Evolutionary conservation across 495 filamentous ascomycete genomes (phyloP).

Genomic region (Lepidopterella palustris): DNA sequence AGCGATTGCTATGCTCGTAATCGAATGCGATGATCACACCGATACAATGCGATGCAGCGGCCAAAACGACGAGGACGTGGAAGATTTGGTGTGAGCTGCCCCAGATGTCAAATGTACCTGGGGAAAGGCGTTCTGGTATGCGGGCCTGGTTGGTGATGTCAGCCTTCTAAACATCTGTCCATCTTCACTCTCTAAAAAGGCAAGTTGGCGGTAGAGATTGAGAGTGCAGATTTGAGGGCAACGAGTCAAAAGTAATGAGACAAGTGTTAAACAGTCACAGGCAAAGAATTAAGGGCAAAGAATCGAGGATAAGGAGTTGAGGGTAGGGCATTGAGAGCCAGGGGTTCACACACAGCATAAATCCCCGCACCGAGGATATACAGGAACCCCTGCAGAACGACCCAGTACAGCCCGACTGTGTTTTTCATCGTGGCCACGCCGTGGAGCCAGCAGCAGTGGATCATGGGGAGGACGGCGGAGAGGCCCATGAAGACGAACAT

Average conservation of each 20-base stretch:
- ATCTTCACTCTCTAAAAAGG: too few relatives aligned
- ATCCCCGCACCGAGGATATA: slow-evolving; percentile 83
- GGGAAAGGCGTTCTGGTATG: slow-evolving; percentile 56
- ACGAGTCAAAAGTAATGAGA: too few relatives aligned
- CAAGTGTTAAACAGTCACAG: too few relatives aligned
- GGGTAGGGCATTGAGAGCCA: background rate
- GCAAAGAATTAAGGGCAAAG: background rate
- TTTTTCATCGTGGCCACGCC: slow-evolving; percentile 51
- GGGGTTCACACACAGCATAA: slow-evolving; percentile 55
- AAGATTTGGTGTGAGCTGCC: slow-evolving; percentile 78
- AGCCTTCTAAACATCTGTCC: background rate
- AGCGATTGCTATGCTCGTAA: slow-evolving; percentile 27
- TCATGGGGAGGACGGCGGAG: slow-evolving; percentile 71
- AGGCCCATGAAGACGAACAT: slow-evolving; percentile 91
- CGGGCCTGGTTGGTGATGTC: slow-evolving; percentile 20
- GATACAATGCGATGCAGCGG: slow-evolving; percentile 57
- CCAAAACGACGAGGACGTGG: slow-evolving; percentile 63
- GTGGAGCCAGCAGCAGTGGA: slow-evolving; percentile 64
- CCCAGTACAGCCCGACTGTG: slow-evolving; percentile 76
- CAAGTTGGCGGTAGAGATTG: too few relatives aligned
- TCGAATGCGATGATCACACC: slow-evolving; percentile 50
- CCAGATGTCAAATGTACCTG: slow-evolving; percentile 66
- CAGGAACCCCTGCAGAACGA: slow-evolving; percentile 69
- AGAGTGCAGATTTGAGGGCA: too few relatives aligned
- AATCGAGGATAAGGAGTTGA: background rate